Conservation (phyloP, 2,329 filamentous ascomycete species). For the Raffaelea deltoideospora region DNA sequence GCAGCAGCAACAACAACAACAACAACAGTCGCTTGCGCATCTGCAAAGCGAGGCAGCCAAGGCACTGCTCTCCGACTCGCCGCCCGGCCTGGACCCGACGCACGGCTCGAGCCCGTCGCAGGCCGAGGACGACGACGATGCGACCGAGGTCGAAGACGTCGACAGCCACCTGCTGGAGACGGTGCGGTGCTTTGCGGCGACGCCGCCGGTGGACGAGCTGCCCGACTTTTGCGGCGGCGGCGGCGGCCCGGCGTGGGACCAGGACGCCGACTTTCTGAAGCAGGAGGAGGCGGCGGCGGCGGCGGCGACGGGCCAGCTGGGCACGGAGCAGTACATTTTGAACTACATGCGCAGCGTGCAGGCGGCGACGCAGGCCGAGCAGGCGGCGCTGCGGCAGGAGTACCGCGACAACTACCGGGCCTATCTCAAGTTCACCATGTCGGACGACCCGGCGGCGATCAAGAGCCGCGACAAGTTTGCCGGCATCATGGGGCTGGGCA, state of each 20-base stretch:
- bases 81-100: slow-evolving; percentile 4
- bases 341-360: slow-evolving; percentile 27
- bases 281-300: slow-evolving; percentile 23
- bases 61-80: slow-evolving; percentile 1
- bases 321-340: slow-evolving; percentile 29
- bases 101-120: slow-evolving; percentile 27
- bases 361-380: slow-evolving; percentile 19
- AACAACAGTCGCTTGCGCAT: too few relatives aligned
- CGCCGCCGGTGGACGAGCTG: slow-evolving; percentile 38
- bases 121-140: slow-evolving; percentile 32
- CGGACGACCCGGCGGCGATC: slow-evolving; percentile 36
- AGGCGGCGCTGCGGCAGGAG: slow-evolving; percentile 21
- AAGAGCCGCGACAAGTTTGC: slow-evolving; percentile 42
- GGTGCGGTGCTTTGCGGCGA: slow-evolving; percentile 34
- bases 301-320: too few relatives aligned
- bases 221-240: too few relatives aligned
- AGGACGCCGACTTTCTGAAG: slow-evolving; percentile 28
- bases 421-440: slow-evolving; percentile 41
- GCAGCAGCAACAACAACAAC: background rate
- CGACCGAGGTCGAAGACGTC: slow-evolving; percentile 39
- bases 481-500: too few relatives aligned
- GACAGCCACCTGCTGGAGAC: slow-evolving; percentile 32
- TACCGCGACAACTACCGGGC: slow-evolving; percentile 33
- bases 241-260: slow-evolving; percentile 29
- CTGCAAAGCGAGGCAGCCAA: background rate